Conservation (phyloP, 306 rosid genomes). For the Acacia melanoxylon region DNA sequence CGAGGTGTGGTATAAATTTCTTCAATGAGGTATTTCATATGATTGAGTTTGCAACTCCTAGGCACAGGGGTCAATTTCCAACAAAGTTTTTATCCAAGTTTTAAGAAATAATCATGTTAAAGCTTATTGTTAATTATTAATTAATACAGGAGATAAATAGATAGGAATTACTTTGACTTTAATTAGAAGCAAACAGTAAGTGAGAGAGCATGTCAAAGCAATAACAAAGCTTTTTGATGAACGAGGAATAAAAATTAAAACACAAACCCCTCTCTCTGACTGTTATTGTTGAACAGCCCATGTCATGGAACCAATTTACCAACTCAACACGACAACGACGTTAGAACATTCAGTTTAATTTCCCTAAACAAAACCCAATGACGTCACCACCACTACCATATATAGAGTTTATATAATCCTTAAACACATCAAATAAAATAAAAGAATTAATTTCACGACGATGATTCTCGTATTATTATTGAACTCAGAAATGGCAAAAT, state of each 20-base stretch:
- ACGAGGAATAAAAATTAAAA: neutral
- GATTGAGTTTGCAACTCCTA: neutral
- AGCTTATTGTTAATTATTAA: neutral
- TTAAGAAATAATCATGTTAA: slow-evolving; percentile 16
- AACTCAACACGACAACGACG: slow-evolving; percentile 43
- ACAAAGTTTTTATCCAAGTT: neutral
- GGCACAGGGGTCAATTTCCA: neutral
- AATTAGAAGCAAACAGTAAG: slow-evolving; percentile 31
- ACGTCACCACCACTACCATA: neutral
- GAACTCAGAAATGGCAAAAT: neutral
- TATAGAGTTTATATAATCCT: slow-evolving; percentile 8
- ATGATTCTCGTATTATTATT: neutral
- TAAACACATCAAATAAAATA: slow-evolving; percentile 30
- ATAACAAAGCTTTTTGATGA: neutral
- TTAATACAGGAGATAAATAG: neutral
- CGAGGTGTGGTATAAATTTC: neutral
- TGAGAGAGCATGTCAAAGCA: neutral
- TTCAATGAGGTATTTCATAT: neutral
- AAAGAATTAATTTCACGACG: neutral
- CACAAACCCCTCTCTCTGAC: slow-evolving; percentile 23
- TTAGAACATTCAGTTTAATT: slow-evolving; percentile 18
- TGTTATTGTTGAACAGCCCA: slow-evolving; percentile 35
- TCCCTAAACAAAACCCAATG: slow-evolving; percentile 11
- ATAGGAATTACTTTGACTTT: slow-evolving; percentile 30
- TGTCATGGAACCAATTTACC: slow-evolving; percentile 10